Percentiles rank a stretch among this genome's conserved stretches.
Evolutionary conservation across 306 rosid species (phyloP).

Genomic region (Comarum palustre): DNA sequence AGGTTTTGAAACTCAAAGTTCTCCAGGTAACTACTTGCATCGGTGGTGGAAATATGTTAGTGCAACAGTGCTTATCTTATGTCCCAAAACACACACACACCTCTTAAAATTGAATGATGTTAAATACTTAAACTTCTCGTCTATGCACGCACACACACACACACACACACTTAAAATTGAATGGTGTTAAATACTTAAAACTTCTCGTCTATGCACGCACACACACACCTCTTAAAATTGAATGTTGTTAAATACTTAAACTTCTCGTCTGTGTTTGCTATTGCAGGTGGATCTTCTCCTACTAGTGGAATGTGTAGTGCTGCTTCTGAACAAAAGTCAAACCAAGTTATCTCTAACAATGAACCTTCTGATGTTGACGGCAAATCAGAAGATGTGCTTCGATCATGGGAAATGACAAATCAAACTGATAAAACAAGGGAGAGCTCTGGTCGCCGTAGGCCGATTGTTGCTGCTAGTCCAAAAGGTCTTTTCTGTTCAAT

Average conservation of each 20-base stretch:
- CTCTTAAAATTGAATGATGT: conserved; percentile 20
- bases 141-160: too few species aligned
- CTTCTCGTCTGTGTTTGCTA: conserved; percentile 7
- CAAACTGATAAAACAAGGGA: conserved; percentile 54
- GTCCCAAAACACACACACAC: too few species aligned
- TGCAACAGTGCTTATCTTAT: neutral
- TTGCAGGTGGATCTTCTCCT: conserved; percentile 40
- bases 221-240: too few species aligned
- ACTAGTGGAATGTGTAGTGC: conserved; percentile 27
- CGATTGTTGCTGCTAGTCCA: conserved; percentile 39
- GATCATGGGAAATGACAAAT: conserved; percentile 38
- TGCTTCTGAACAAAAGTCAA: conserved; percentile 34
- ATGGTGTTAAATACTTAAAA: conserved; percentile 8
- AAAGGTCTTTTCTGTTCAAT: conserved; percentile 45
- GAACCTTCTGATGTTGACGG: conserved; percentile 42
- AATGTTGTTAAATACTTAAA: conserved; percentile 7
- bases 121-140: neutral
- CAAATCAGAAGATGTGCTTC: conserved; percentile 37
- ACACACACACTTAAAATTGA: conserved; percentile 23
- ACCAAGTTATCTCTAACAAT: conserved; percentile 31
- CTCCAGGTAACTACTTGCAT: conserved; percentile 49
- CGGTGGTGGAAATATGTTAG: conserved; percentile 12
- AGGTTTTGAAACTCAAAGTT: conserved; percentile 46
- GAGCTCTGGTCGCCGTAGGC: conserved; percentile 37
- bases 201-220: conserved; percentile 2